Evolutionary conservation across 2,329 filamentous ascomycete species (phyloP).

Genomic region (Pseudogymnoascus sp.): DNA sequence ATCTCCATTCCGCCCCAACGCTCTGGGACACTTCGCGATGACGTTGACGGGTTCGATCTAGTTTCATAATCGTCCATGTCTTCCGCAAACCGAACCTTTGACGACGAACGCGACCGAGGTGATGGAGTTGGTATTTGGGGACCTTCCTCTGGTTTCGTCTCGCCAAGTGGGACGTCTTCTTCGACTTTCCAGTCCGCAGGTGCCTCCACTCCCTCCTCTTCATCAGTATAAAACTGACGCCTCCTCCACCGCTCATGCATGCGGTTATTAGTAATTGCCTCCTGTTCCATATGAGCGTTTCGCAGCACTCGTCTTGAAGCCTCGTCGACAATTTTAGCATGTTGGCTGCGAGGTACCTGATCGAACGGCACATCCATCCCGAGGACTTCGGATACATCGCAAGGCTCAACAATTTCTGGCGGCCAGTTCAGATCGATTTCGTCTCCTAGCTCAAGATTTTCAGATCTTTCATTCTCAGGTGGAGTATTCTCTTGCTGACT

Average conservation of each 20-base stretch:
- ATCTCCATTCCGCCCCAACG: constrained; percentile 73
- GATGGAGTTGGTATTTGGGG: constrained; percentile 28
- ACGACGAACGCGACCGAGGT: constrained; percentile 65
- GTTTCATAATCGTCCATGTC: constrained; percentile 61
- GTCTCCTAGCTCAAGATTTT: not conserved
- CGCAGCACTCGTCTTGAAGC: not conserved
- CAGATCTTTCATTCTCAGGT: not conserved
- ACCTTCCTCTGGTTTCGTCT: not conserved
- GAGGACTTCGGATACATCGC: not conserved
- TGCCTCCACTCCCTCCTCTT: constrained; percentile 66
- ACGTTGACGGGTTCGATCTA: constrained; percentile 63
- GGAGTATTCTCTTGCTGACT: not conserved
- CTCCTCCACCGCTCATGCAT: constrained; percentile 67
- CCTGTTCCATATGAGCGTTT: not conserved
- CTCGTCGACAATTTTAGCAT: not conserved
- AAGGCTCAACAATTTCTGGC: not conserved
- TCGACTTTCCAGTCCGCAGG: constrained; percentile 56
- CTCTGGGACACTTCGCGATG: constrained; percentile 63
- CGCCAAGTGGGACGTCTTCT: constrained; percentile 40
- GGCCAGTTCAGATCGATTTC: not conserved
- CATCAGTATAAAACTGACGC: constrained; percentile 73
- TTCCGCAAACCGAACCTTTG: constrained; percentile 70
- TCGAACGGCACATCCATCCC: not conserved
- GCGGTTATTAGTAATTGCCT: not conserved
- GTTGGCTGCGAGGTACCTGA: not conserved